These are phyloP conservation scores for Fusarium citri DNA, from an alignment of 2,329 filamentous ascomycete genomes.

Conservation along the genomic window DNA sequence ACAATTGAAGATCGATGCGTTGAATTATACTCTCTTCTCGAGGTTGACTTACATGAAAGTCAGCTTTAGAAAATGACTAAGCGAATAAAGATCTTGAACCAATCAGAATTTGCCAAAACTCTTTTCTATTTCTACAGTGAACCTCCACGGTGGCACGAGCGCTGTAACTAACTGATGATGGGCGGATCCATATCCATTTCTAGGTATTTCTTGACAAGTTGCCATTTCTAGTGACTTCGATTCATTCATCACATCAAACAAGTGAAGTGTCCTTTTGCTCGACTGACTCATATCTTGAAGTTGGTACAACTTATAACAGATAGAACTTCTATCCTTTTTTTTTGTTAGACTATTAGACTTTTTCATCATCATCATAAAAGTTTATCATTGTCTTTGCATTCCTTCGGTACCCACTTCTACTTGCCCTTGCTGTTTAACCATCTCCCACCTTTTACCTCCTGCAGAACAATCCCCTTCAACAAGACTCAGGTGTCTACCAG, in stretches of 20 bases:
- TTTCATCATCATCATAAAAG: not conserved
- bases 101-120: conserved; percentile 42
- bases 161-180: not conserved
- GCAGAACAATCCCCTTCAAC: conserved; percentile 15
- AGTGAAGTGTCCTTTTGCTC: conserved; percentile 45
- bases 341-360: not conserved
- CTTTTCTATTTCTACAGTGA: conserved; percentile 17
- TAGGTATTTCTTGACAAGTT: conserved; percentile 43
- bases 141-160: conserved; percentile 10
- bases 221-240: conserved; percentile 47
- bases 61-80: conserved; percentile 34
- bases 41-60: conserved; percentile 25
- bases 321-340: not conserved
- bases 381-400: not conserved
- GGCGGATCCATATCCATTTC: not conserved
- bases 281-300: conserved; percentile 40
- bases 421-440: not conserved
- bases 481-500: not conserved
- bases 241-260: conserved; percentile 22
- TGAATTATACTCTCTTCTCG: not conserved
- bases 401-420: conserved; percentile 15
- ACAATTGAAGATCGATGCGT: not conserved
- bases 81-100: not conserved
- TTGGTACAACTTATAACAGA: conserved; percentile 5
- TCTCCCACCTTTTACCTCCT: not conserved